Evolutionary conservation across 129 eudicot species (phyloP).

Genomic region (Ambrosia trifida): DNA sequence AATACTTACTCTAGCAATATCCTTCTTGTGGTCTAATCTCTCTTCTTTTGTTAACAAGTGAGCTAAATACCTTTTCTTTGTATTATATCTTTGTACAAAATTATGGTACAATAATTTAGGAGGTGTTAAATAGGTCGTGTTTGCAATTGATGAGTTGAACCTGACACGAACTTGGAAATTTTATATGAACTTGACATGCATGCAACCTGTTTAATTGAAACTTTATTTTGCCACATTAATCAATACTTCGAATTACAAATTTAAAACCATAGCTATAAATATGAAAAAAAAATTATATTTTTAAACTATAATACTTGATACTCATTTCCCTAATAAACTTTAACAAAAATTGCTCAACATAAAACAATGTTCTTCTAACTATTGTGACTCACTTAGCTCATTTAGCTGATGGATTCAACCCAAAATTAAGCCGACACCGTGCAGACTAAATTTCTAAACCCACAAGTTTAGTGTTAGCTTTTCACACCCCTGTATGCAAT

Average conservation of each 20-base stretch:
- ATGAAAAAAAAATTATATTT: too few relatives aligned
- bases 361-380: too few relatives aligned
- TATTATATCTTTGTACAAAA: too few relatives aligned
- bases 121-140: neutral
- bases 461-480: too few relatives aligned
- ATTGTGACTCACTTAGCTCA: neutral
- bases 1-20: constrained; percentile 59
- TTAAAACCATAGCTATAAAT: too few relatives aligned
- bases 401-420: neutral
- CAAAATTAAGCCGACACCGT: neutral
- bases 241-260: too few relatives aligned
- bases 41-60: constrained; percentile 44
- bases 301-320: too few relatives aligned
- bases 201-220: too few relatives aligned
- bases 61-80: neutral
- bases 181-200: neutral
- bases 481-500: neutral
- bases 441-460: neutral
- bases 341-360: too few relatives aligned
- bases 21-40: constrained; percentile 82
- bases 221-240: too few relatives aligned
- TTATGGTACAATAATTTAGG: neutral
- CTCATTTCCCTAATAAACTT: too few relatives aligned
- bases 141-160: neutral
- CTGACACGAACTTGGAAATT: neutral